These are phyloP conservation scores for Sordariomycetes sp. DNA, from an alignment of 2,329 filamentous ascomycete genomes.

Conservation along the genomic window DNA sequence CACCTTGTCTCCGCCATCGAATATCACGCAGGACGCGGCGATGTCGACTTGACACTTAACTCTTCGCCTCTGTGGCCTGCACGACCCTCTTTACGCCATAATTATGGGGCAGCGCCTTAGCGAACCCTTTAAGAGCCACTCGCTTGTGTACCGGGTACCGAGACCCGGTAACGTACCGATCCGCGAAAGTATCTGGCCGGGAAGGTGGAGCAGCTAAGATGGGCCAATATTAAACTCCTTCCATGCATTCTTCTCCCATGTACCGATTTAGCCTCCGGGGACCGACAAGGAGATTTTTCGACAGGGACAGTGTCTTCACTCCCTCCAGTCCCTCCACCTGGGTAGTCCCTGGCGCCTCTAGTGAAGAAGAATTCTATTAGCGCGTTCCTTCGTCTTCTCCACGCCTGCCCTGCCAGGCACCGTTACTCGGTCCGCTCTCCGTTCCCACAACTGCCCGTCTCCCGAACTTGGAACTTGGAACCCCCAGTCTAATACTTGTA, in stretches of 20 bases:
- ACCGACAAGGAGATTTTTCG: background rate
- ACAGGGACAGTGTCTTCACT: background rate
- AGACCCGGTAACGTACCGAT: background rate
- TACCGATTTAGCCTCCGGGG: background rate
- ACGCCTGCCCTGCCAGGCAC: background rate
- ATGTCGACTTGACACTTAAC: background rate
- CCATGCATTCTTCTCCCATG: background rate
- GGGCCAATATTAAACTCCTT: background rate
- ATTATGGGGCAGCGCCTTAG: background rate
- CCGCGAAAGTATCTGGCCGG: background rate
- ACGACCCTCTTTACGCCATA: constrained; percentile 1
- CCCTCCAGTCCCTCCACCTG: background rate
- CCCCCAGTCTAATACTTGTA: background rate
- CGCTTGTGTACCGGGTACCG: background rate
- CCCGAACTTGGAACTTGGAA: background rate
- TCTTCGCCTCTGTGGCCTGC: background rate
- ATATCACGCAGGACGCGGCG: background rate
- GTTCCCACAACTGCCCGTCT: background rate
- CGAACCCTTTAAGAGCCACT: background rate
- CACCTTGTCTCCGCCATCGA: too few relatives aligned
- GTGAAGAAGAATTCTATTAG: background rate
- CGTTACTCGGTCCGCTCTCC: background rate
- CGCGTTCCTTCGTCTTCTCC: background rate
- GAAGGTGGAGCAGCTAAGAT: background rate
- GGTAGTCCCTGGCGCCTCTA: background rate